These are phyloP conservation scores for Clathrus columnatus DNA, from an alignment of 768 basidiomycete genomes.

Conservation along the genomic window DNA sequence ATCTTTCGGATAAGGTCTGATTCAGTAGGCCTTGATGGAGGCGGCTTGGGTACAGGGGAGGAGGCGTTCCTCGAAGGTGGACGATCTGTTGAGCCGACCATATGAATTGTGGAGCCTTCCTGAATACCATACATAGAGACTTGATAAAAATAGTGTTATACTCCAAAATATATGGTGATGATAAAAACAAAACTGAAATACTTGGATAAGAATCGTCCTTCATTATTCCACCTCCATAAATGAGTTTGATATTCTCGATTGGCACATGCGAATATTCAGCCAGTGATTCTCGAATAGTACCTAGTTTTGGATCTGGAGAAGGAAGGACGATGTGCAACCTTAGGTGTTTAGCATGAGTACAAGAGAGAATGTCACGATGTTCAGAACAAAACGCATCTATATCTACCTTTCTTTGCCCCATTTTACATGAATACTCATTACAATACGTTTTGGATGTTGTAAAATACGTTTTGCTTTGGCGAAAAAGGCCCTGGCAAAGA, in stretches of 20 bases:
- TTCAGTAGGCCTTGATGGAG: constrained; percentile 27
- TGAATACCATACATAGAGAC: constrained; percentile 72
- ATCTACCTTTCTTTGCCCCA: constrained; percentile 43
- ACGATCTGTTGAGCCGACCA: constrained; percentile 46
- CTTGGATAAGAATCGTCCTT: constrained; percentile 66
- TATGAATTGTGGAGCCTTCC: constrained; percentile 56
- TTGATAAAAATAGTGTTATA: constrained; percentile 18
- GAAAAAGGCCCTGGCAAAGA: constrained; percentile 22
- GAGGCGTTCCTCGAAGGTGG: constrained; percentile 19
- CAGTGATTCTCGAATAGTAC: constrained; percentile 48
- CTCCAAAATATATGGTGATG: not conserved
- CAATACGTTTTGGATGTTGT: not conserved
- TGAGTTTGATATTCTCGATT: constrained; percentile 66
- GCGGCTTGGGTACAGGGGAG: constrained; percentile 17
- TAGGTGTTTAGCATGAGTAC: constrained; percentile 4
- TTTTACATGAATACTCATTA: constrained; percentile 36
- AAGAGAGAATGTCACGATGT: not conserved
- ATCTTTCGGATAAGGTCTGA: constrained; percentile 45
- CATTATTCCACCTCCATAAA: constrained; percentile 87
- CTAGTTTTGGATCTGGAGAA: constrained; percentile 47
- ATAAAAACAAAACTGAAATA: constrained; percentile 25
- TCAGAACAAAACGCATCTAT: too few species aligned
- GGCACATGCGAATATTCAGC: constrained; percentile 72
- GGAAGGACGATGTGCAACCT: constrained; percentile 50
- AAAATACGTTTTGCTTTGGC: constrained; percentile 20